Conservation (phyloP, 345 rosid genomes). For the Combretum micranthum region DNA sequence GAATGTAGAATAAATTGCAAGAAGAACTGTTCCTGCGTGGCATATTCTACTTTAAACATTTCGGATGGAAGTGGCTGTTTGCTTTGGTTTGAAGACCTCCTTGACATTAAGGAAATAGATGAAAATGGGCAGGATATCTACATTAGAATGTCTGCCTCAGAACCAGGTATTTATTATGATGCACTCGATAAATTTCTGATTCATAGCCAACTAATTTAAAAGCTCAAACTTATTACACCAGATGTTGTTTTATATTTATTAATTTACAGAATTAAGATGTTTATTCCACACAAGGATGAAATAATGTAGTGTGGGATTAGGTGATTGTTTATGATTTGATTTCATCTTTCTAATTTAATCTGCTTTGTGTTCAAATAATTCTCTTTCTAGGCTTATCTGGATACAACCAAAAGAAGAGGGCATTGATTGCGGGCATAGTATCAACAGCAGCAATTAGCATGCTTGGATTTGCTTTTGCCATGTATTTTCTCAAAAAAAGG, state of each 20-base stretch:
- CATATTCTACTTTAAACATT: constrained; percentile 33
- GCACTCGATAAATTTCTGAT: too few species aligned
- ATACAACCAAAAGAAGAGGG: too few species aligned
- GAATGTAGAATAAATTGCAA: constrained; percentile 30
- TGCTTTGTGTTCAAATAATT: too few species aligned
- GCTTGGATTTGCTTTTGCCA: not conserved
- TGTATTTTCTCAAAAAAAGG: not conserved
- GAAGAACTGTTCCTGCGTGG: constrained; percentile 45
- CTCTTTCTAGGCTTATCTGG: too few species aligned
- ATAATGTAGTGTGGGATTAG: not conserved
- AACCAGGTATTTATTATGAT: too few species aligned
- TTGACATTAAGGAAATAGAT: constrained; percentile 9
- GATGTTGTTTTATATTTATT: too few species aligned
- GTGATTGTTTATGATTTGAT: not conserved
- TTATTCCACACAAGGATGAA: not conserved
- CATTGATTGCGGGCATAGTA: too few species aligned
- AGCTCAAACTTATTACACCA: too few species aligned
- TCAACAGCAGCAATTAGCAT: too few species aligned
- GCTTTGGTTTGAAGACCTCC: constrained; percentile 8
- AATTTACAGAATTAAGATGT: too few species aligned
- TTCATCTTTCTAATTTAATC: too few species aligned
- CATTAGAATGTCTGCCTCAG: constrained; percentile 11
- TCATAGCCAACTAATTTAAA: too few species aligned
- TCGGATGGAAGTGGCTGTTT: constrained; percentile 24
- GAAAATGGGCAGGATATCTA: constrained; percentile 15